Evolutionary conservation across 2,329 filamentous ascomycete genomes (phyloP).

Genomic region (Cucurbitaria berberidis): DNA sequence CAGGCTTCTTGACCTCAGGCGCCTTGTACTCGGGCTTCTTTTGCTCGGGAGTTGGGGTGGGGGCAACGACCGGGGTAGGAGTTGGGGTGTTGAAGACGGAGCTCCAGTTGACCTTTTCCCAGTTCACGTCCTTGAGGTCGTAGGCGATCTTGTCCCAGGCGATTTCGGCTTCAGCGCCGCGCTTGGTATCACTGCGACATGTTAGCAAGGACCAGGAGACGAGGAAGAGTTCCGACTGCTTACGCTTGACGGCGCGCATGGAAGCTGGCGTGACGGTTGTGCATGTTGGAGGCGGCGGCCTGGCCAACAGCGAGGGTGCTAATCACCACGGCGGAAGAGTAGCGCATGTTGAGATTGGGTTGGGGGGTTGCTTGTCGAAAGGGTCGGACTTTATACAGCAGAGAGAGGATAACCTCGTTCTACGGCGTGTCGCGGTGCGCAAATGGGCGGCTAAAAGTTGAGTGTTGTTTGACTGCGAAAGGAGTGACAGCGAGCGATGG

Average conservation of each 20-base stretch:
- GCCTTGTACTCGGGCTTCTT: too few species aligned
- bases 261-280: conserved; percentile 46
- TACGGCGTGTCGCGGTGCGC: conserved; percentile 23
- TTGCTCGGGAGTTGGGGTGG: neutral
- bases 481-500: conserved; percentile 36
- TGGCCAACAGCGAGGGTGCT: conserved; percentile 46
- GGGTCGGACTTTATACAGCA: conserved; percentile 14
- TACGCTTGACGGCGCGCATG: conserved; percentile 44
- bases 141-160: conserved; percentile 39
- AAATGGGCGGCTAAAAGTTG: conserved; percentile 3
- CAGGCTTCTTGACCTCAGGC: neutral
- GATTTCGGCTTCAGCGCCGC: conserved; percentile 27
- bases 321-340: conserved; percentile 46
- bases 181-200: conserved; percentile 37
- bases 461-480: conserved; percentile 21
- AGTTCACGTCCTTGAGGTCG: conserved; percentile 37
- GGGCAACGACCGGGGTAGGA: conserved; percentile 14
- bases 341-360: conserved; percentile 38
- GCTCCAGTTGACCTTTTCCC: conserved; percentile 36
- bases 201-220: conserved; percentile 12
- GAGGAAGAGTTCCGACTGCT: conserved; percentile 13
- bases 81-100: conserved; percentile 25
- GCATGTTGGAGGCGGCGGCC: conserved; percentile 39
- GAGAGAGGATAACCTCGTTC: conserved; percentile 35
- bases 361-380: conserved; percentile 7